Conservation (phyloP, 2,329 filamentous ascomycete genomes). For the Xylaria sp. region DNA sequence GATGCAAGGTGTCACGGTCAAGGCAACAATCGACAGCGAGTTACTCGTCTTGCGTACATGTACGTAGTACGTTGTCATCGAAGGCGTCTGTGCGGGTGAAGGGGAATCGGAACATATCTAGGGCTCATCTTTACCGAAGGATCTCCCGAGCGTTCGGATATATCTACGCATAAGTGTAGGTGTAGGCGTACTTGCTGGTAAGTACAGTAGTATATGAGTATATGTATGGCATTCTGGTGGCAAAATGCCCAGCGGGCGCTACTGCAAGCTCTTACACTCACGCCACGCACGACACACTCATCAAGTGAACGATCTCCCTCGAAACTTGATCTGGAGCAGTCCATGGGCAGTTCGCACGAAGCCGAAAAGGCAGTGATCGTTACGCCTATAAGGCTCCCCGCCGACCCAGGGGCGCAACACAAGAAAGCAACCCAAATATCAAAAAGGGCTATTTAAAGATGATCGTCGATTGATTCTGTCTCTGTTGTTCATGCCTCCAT, state of each 20-base stretch:
- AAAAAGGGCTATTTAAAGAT: too few relatives aligned
- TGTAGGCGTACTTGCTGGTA: not conserved
- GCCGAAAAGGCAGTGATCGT: slow-evolving; percentile 21
- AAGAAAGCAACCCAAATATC: too few relatives aligned
- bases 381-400: not conserved
- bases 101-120: not conserved
- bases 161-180: too few relatives aligned
- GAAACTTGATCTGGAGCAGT: slow-evolving; percentile 11
- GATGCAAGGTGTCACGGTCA: slow-evolving; percentile 14
- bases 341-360: not conserved
- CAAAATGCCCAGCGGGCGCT: slow-evolving; percentile 2
- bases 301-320: not conserved
- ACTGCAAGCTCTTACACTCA: slow-evolving; percentile 22
- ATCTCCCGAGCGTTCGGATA: not conserved
- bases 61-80: not conserved
- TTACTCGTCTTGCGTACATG: not conserved
- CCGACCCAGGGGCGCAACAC: too few relatives aligned
- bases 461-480: too few relatives aligned
- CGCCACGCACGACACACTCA: not conserved
- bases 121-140: slow-evolving; percentile 7
- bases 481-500: too few relatives aligned
- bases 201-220: too few relatives aligned
- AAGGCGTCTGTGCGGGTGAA: not conserved
- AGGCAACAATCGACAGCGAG: slow-evolving; percentile 12
- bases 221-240: not conserved